These are phyloP conservation scores for Trichoderma parareesei DNA, from an alignment of 495 filamentous ascomycete genomes.

Conservation along the genomic window DNA sequence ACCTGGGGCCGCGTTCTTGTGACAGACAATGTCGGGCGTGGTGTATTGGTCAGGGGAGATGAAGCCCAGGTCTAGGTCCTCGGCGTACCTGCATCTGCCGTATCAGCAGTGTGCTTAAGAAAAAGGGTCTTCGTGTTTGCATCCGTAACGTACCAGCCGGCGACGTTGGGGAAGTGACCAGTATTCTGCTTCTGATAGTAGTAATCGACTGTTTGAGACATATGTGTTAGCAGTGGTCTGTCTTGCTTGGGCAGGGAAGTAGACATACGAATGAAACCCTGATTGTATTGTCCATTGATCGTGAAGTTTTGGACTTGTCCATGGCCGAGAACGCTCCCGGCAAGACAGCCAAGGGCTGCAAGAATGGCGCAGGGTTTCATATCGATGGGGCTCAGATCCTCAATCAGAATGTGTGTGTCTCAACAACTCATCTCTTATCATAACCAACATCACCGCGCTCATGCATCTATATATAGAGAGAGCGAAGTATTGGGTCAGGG, in stretches of 20 bases:
- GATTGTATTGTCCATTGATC: neutral
- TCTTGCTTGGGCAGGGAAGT: neutral
- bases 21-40: slow-evolving; percentile 28
- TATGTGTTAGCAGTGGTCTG: neutral
- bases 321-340: neutral
- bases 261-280: slow-evolving; percentile 3
- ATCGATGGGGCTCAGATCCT: neutral
- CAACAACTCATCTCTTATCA: neutral
- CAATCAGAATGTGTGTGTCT: neutral
- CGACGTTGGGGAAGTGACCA: slow-evolving; percentile 4
- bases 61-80: slow-evolving; percentile 28
- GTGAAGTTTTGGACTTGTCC: slow-evolving; percentile 9
- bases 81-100: slow-evolving; percentile 19
- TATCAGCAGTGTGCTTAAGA: neutral
- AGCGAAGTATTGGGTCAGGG: neutral
- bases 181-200: slow-evolving; percentile 9
- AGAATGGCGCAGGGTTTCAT: neutral
- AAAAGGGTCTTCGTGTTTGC: neutral
- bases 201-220: neutral
- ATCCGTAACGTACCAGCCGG: slow-evolving; percentile 5
- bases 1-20: slow-evolving; percentile 28
- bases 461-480: neutral
- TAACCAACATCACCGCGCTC: neutral
- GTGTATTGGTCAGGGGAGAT: slow-evolving; percentile 23
- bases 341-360: slow-evolving; percentile 5